A percentile compares a stretch with the other conserved stretches of the same genome.
phyloP scores from a whole-genome alignment of 306 rosid genomes.

The Pachyrhizus erosus region DNA sequence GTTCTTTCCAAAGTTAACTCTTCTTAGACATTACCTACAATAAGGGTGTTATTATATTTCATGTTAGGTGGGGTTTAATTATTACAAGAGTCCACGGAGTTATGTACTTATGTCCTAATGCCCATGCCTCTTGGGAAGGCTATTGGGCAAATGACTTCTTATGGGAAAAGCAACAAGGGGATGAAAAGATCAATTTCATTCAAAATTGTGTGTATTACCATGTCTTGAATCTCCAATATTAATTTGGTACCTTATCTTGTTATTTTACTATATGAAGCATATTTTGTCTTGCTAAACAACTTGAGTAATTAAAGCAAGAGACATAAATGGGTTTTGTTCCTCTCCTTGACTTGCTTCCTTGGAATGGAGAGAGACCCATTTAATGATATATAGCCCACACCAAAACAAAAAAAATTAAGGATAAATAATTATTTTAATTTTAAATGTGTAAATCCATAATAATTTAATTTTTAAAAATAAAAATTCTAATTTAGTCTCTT shows the following conservation, averaged over 20 bases:
- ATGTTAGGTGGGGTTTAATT: conserved; percentile 30
- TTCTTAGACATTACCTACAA: conserved; percentile 37
- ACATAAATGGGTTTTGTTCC: conserved; percentile 18
- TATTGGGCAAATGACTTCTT: conserved; percentile 31
- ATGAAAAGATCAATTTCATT: conserved; percentile 1
- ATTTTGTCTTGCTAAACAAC: conserved; percentile 43
- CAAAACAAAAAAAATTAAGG: background rate
- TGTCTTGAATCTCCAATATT: conserved; percentile 22
- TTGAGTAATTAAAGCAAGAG: conserved; percentile 23
- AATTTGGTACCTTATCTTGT: conserved; percentile 40
- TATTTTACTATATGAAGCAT: conserved; percentile 39
- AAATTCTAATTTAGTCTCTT: too few relatives aligned
- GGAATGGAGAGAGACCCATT: conserved; percentile 31
- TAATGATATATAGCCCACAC: conserved; percentile 33
- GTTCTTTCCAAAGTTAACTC: conserved; percentile 32
- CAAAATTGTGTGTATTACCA: conserved; percentile 14
- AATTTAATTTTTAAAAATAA: too few relatives aligned
- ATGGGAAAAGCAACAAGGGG: conserved; percentile 32
- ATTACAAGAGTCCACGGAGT: conserved; percentile 19
- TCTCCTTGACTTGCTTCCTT: conserved; percentile 33
- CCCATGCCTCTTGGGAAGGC: conserved; percentile 42
- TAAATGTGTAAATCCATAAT: too few relatives aligned
- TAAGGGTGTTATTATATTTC: conserved; percentile 24
- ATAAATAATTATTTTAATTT: too few relatives aligned
- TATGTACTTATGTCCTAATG: conserved; percentile 1